Evolutionary conservation across 805 yeast genomes (phyloP), one percentile per base, ranked within the genome.

Genomic region (Yarrowia phangngaensis): DNA sequence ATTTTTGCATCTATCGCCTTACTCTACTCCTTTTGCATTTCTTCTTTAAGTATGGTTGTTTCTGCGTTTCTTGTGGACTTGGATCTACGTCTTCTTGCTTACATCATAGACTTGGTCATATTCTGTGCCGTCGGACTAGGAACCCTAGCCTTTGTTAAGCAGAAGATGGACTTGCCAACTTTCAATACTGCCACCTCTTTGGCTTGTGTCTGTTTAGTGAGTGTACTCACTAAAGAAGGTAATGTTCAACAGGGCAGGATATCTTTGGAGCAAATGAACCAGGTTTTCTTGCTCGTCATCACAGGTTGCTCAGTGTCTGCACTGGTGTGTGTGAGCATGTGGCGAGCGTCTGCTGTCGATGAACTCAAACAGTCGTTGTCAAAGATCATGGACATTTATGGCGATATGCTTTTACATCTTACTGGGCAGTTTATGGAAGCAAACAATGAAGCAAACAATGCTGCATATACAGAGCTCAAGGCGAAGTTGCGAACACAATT

Each of bases 141-240:
- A 0, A 54, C 74, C 12, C 73, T 86, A 20, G 82, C 92, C 1
- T 81, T 72, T 57, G 70, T 77, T 69, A 85, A 86, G 55, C 86
- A 80, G 57, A 70, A 74, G 52, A 76, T 84, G 47, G 73, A 75
- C 56, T 77, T 75, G 58, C 80, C 75, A 14, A 81, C 84, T 0
- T 85, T 84, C 64, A 83, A 82, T 56, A 84, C 90, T 9, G 90
- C 95, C 0, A 82, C 92, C 57, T 79, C 88, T 0, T 66, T 84
- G 38, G 84, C 89, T 1, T 78, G 84, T 6, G 83, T 84, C 45
- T 74, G 83, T 3, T 65, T 84, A 17, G 79, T 84, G 3, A 74
- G 87, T 0, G 79, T 84, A 52, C 72, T 85, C 51, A 76, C 84
- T 12, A 80, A 82, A 59, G 94, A 85, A 57, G 89, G 87, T 11